A percentile compares a stretch with the other conserved stretches of the same genome.
Evolutionary conservation across 768 basidiomycete species (phyloP).

Genomic region (Amanita fuliginea): DNA sequence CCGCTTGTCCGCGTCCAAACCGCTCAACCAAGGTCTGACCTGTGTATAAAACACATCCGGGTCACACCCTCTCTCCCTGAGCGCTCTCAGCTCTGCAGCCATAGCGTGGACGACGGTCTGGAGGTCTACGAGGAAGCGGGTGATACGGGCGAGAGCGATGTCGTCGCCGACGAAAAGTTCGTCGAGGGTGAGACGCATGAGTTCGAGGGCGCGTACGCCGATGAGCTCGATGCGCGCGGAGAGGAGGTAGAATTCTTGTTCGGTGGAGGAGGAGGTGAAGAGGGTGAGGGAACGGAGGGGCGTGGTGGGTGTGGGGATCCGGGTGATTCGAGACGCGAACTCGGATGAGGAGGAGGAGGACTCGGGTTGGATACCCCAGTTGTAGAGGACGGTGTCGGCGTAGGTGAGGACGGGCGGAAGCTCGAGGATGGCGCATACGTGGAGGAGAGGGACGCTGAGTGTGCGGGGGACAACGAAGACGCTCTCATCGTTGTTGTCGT

Average conservation of each 20-base stretch:
- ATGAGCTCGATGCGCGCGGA: constrained; percentile 81
- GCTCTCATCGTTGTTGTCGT: too few species aligned
- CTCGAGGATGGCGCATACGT: constrained; percentile 57
- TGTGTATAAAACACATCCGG: constrained; percentile 63
- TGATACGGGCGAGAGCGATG: constrained; percentile 51
- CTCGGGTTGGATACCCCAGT: constrained; percentile 32
- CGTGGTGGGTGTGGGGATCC: constrained; percentile 13
- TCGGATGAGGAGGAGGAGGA: neutral
- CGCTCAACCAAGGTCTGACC: constrained; percentile 76
- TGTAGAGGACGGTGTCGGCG: constrained; percentile 87
- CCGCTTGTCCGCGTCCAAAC: constrained; percentile 41
- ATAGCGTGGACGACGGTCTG: constrained; percentile 56
- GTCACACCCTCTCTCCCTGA: constrained; percentile 54
- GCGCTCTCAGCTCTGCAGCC: constrained; percentile 42
- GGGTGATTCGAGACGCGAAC: constrained; percentile 11
- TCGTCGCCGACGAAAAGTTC: constrained; percentile 75
- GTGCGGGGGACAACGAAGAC: constrained; percentile 43
- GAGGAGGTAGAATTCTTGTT: constrained; percentile 80
- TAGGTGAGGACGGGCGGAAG: constrained; percentile 86
- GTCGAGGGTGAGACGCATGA: constrained; percentile 82
- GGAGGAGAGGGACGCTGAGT: constrained; percentile 65
- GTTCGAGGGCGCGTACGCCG: constrained; percentile 73
- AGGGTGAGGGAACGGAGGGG: constrained; percentile 55
- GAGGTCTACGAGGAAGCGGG: constrained; percentile 54
- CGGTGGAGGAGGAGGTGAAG: constrained; percentile 74